Conservation (phyloP, 345 rosid species). For the Eucalyptus lansdowneana region DNA sequence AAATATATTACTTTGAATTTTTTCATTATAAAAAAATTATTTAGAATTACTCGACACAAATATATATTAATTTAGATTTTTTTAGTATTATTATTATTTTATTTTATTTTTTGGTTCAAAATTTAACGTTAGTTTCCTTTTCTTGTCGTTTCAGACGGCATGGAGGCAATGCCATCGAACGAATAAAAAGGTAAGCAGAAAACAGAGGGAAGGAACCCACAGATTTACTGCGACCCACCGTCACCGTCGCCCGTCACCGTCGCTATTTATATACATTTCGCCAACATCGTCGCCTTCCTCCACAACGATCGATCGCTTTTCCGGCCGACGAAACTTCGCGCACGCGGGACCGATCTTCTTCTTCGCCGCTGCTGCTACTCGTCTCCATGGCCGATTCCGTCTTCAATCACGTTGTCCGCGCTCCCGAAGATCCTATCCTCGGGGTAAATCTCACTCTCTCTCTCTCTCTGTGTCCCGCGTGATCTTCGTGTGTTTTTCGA, state of each 20-base stretch:
- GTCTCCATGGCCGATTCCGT: conserved; percentile 38
- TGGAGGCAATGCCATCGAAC: background rate
- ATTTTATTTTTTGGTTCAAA: no score
- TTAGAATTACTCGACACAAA: rapidly evolving
- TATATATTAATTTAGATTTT: no score
- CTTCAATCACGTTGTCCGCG: conserved; percentile 65
- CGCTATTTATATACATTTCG: background rate
- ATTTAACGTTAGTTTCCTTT: no score
- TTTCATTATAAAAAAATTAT: no score
- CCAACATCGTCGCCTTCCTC: background rate
- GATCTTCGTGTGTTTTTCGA: background rate
- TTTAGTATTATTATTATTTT: no score
- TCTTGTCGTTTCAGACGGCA: background rate
- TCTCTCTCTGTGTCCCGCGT: background rate
- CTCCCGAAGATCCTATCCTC: conserved; percentile 88
- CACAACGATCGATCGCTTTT: background rate
- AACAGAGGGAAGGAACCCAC: background rate
- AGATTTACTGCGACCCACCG: background rate
- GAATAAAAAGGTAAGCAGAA: background rate
- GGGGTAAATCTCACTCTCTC: conserved; percentile 23
- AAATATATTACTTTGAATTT: rapidly evolving
- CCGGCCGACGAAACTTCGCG: background rate
- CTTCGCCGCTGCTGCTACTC: background rate
- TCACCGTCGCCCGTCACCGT: background rate
- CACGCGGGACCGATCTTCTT: background rate